A percentile compares a stretch with the other conserved stretches of the same genome.
These are phyloP conservation scores for Sarocladium kiliense DNA, from an alignment of 2,329 filamentous ascomycete genomes.

Conservation along the genomic window DNA sequence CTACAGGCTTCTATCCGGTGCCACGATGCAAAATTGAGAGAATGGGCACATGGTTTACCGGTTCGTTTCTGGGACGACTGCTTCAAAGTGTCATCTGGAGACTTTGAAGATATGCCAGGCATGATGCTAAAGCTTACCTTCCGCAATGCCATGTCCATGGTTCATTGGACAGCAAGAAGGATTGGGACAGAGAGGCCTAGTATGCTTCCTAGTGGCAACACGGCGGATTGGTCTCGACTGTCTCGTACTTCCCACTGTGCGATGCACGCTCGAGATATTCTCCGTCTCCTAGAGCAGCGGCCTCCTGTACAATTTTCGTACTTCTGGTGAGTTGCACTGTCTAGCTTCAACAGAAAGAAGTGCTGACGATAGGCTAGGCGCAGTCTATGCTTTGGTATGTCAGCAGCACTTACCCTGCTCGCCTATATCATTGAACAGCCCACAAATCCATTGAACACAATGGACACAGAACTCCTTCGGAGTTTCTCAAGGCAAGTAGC, in stretches of 20 bases:
- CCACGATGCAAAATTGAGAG: background rate
- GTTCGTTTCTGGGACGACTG: background rate
- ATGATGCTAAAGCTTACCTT: background rate
- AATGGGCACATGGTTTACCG: background rate
- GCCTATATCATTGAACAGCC: background rate
- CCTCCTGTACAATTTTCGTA: background rate
- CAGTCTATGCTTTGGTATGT: background rate
- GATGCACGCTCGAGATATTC: background rate
- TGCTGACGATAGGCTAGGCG: background rate
- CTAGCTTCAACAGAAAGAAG: background rate
- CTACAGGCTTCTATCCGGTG: background rate
- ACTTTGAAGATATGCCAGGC: background rate
- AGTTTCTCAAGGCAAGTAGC: background rate
- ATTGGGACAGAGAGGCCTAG: too few relatives aligned
- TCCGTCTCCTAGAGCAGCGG: background rate
- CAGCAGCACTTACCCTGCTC: background rate
- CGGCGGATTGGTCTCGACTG: background rate
- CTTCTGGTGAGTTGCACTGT: background rate
- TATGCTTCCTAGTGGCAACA: too few relatives aligned
- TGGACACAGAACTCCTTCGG: background rate
- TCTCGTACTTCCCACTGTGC: too few relatives aligned
- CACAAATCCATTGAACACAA: background rate
- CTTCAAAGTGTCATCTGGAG: background rate
- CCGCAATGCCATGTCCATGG: background rate
- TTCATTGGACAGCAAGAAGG: background rate